phyloP scores from a whole-genome alignment of 495 filamentous ascomycete species.

The Chaetomium cochliodes region DNA sequence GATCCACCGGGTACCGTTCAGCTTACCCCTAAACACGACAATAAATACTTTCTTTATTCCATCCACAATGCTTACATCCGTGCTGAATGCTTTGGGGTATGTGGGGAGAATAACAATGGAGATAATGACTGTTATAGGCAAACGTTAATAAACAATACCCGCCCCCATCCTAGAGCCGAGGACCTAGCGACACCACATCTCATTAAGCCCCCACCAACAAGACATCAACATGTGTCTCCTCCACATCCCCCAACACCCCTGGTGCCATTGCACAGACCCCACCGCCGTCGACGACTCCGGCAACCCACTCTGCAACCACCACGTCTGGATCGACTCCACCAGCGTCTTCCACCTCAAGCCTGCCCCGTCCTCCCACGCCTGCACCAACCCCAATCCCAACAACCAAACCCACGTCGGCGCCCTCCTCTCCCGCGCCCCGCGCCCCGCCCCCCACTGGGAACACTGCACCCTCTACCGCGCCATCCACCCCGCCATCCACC shows the following conservation, averaged over 20 bases:
- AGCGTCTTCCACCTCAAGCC: not conserved
- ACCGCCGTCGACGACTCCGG: not conserved
- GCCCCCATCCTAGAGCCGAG: too few species aligned
- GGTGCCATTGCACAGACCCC: constrained; percentile 16
- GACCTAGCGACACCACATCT: not conserved
- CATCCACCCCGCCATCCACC: not conserved
- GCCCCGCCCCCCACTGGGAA: not conserved
- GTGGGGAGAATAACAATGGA: too few species aligned
- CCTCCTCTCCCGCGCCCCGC: not conserved
- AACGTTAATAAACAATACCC: too few species aligned
- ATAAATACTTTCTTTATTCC: too few species aligned
- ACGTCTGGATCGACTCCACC: constrained; percentile 9
- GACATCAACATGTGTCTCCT: constrained; percentile 8
- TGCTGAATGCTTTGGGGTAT: too few species aligned
- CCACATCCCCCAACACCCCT: constrained; percentile 17
- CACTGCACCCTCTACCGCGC: not conserved
- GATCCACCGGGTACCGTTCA: too few species aligned
- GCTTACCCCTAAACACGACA: too few species aligned
- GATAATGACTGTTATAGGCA: too few species aligned
- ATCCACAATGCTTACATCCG: too few species aligned
- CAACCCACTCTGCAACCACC: constrained; percentile 10
- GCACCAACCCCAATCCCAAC: not conserved
- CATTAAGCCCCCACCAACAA: not conserved
- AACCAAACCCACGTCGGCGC: not conserved
- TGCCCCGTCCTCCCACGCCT: too few species aligned